phyloP scores from a whole-genome alignment of 140 eudicot genomes.

The Anethum foeniculum region DNA sequence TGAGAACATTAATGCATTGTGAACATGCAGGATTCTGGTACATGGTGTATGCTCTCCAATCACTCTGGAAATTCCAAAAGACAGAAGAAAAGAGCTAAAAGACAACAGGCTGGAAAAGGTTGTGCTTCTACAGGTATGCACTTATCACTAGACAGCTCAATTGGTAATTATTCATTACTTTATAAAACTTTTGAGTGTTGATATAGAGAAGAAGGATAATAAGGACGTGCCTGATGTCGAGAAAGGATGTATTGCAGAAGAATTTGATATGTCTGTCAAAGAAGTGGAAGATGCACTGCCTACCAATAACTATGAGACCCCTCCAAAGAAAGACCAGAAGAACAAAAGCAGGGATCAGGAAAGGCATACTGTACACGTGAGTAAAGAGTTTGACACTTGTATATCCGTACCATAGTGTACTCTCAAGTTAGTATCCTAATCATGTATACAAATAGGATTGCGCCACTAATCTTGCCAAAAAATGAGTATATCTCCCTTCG shows the following conservation, averaged over 20 bases:
- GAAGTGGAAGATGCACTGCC: background rate
- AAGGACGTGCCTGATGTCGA: background rate
- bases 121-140: slow-evolving; percentile 3
- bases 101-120: background rate
- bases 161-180: background rate
- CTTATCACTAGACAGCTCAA: background rate
- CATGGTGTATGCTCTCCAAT: background rate
- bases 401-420: background rate
- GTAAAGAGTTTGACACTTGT: background rate
- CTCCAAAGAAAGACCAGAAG: background rate
- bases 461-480: background rate
- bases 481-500: background rate
- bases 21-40: background rate
- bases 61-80: background rate
- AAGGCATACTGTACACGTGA: background rate
- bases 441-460: background rate
- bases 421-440: background rate
- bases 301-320: background rate
- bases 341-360: background rate
- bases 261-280: background rate
- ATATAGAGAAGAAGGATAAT: slow-evolving; percentile 3
- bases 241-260: background rate
- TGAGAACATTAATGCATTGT: background rate
- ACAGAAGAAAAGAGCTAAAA: slow-evolving; percentile 2
- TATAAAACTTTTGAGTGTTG: background rate